Base-by-base conservation (phyloP, 306 rosid species). In the cucumber (Cucumis sativus) region DNA sequence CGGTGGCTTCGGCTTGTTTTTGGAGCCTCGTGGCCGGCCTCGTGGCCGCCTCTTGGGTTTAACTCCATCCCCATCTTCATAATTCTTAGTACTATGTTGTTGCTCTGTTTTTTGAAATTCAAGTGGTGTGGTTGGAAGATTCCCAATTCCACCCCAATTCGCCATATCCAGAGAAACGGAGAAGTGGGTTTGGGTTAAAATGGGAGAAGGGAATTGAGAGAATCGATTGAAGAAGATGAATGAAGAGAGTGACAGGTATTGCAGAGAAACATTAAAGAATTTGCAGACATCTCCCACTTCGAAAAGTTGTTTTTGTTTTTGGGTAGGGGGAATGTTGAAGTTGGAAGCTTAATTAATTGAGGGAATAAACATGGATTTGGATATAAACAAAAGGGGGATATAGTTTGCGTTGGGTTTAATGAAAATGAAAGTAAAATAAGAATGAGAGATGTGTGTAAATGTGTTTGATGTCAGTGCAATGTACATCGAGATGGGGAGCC, bases 11-110 rank as follows among this genome's bases (percentile, higher is more conserved):
- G 90, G 86, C 71, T 78, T 92, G 96, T 95, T 95, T 73, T 87
- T 95, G 0, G 98, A 95, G 0, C 98, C 98, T 0, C 92, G 91
- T 0, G 98, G 98, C 0, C 98, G 80, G 33, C 98, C 98, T 8
- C 98, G 86, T 0, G 96, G 92, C 1, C 97, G 77, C 40, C 98
- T 87, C 7, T 81, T 77, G 12, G 79, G 77, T 83, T 84, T 84
- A 4, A 37, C 6, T 60, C 66, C 66, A 25, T 25, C 10, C 17
- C 6, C 18, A 60, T 60, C 18, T 60, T 60, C 62, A 57, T 33
- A 4, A 33, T 57, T 20, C 25, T 59, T 23, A 58, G 33, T 23
- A 58, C 0, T 2, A 2, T 11, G 16, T 21, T 59, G 8, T 52
- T 52, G 57, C 18, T 52, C 20, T 16, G 55, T 49, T 49, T 5